phyloP scores from a whole-genome alignment of 345 rosid genomes.

The Arabidopsis arenosa region DNA sequence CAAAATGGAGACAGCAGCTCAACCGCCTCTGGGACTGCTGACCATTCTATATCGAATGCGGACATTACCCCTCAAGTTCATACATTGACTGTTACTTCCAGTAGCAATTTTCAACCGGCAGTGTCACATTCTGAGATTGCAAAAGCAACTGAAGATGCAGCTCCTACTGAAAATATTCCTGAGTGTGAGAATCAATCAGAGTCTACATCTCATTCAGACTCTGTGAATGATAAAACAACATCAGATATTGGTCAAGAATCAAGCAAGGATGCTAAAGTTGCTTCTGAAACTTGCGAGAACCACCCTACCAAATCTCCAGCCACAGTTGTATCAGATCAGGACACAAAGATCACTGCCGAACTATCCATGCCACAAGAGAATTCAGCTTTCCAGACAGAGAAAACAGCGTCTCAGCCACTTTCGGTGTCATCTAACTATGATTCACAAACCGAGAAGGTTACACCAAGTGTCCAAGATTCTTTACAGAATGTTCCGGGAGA shows the following conservation, averaged over 20 bases:
- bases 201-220: conserved; percentile 15
- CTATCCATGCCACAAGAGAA: conserved; percentile 19
- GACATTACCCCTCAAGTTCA: conserved; percentile 6
- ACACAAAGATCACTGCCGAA: conserved; percentile 10
- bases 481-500: conserved; percentile 6
- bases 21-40: conserved; percentile 9
- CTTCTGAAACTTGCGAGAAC: conserved; percentile 14
- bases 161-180: neutral
- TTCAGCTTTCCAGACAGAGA: conserved; percentile 9
- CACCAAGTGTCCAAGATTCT: conserved; percentile 3
- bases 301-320: conserved; percentile 20
- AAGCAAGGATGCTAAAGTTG: conserved; percentile 12
- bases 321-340: conserved; percentile 16
- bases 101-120: neutral
- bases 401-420: conserved; percentile 14
- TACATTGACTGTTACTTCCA: conserved; percentile 25
- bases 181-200: conserved; percentile 34
- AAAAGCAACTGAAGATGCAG: conserved; percentile 35
- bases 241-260: conserved; percentile 8
- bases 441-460: conserved; percentile 19
- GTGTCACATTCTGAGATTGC: conserved; percentile 24
- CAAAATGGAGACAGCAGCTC: conserved; percentile 28
- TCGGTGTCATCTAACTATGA: neutral
- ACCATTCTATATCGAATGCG: neutral
- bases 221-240: conserved; percentile 22